Percentiles rank a stretch among this genome's conserved stretches.
Conservation (phyloP, 1,284 basidiomycete genomes). For the Sporisorium graminicola region DNA sequence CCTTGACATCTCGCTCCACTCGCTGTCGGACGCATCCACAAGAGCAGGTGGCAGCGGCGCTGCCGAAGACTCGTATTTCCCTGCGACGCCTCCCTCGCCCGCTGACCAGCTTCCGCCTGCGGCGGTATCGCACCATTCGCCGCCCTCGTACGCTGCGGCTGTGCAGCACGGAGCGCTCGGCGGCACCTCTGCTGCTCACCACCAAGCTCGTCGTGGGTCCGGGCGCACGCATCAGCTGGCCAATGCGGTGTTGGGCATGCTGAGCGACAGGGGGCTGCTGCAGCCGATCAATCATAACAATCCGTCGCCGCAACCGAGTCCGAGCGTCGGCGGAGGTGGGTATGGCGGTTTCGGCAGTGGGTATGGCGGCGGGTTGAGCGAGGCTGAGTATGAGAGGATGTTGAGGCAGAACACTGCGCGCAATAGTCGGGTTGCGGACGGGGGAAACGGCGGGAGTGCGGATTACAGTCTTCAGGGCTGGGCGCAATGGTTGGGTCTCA, state of each 20-base stretch:
- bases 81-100: conserved; percentile 32
- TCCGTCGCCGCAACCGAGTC: conserved; percentile 37
- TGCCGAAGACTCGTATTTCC: conserved; percentile 50
- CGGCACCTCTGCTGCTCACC: conserved; percentile 31
- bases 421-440: conserved; percentile 18
- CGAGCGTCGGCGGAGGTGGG: conserved; percentile 10
- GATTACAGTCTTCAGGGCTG: conserved; percentile 44
- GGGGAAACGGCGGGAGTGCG: not conserved
- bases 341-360: conserved; percentile 30
- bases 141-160: conserved; percentile 32
- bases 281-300: conserved; percentile 46
- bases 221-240: conserved; percentile 55
- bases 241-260: conserved; percentile 59
- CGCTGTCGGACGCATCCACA: conserved; percentile 41
- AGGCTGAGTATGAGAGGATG: conserved; percentile 53
- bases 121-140: conserved; percentile 15
- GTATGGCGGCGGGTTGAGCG: conserved; percentile 33
- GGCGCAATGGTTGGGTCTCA: conserved; percentile 31
- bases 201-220: conserved; percentile 49
- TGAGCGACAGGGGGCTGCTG: conserved; percentile 56
- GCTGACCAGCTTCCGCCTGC: conserved; percentile 20
- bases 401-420: conserved; percentile 37
- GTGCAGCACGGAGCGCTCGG: conserved; percentile 37
- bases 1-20: conserved; percentile 73
- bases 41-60: not conserved